phyloP scores from a whole-genome alignment of 163 green algal genomes.

The Scenedesmus sp. region DNA sequence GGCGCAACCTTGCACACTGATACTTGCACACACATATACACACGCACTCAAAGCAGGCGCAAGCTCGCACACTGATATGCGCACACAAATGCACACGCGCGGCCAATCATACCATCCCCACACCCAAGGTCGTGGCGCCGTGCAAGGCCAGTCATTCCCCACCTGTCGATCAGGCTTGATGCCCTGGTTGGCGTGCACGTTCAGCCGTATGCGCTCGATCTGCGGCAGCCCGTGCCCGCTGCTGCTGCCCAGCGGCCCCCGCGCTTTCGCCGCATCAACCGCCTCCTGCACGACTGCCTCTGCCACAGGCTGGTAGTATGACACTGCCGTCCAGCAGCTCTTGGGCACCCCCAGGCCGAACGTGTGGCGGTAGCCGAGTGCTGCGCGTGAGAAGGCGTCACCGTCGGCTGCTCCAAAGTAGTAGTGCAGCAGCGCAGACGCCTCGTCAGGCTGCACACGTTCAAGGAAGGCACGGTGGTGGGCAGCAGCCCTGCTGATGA shows the following conservation, averaged over 20 bases:
- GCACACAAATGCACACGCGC: too few species aligned
- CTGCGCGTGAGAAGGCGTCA: conserved; percentile 80
- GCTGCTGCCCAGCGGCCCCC: conserved; percentile 6
- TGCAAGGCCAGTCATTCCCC: too few species aligned
- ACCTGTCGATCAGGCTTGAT: conserved; percentile 42
- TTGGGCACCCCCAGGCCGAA: conserved; percentile 88
- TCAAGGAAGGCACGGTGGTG: background rate
- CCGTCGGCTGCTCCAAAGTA: conserved; percentile 86
- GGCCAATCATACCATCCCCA: too few species aligned
- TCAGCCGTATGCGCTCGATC: conserved; percentile 73
- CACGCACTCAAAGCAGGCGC: too few species aligned
- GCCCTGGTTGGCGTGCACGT: conserved; percentile 56
- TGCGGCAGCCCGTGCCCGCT: conserved; percentile 58
- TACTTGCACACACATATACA: too few species aligned
- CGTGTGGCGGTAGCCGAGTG: conserved; percentile 88
- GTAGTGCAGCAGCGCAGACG: conserved; percentile 83
- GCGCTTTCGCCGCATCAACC: background rate
- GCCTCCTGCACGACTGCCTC: conserved; percentile 59
- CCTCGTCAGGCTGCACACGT: conserved; percentile 67
- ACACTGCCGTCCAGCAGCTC: conserved; percentile 82
- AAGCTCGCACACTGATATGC: too few species aligned
- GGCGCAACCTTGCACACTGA: background rate
- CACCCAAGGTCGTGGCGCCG: too few species aligned
- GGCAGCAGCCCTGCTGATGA: background rate
- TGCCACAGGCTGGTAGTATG: conserved; percentile 92